phyloP scores from a whole-genome alignment of 345 rosid species.

The Murraya paniculata region DNA sequence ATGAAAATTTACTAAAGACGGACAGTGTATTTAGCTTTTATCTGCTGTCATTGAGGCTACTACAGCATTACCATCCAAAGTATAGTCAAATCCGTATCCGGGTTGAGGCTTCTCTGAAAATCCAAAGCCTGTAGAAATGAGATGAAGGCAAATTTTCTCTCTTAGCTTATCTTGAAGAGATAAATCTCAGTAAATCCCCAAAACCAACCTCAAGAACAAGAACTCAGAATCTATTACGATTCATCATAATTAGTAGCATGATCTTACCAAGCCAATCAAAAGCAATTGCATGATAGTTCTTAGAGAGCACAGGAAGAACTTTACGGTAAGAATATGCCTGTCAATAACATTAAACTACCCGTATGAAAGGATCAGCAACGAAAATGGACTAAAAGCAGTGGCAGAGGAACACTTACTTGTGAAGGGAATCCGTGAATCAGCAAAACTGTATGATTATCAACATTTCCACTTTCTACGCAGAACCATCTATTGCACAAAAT shows the following conservation, averaged over 20 bases:
- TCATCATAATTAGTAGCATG: neutral
- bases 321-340: conserved; percentile 94
- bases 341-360: neutral
- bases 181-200: neutral
- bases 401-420: conserved; percentile 46
- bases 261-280: conserved; percentile 84
- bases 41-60: neutral
- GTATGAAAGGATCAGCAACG: neutral
- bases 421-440: conserved; percentile 92
- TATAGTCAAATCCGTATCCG: conserved; percentile 85
- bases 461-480: conserved; percentile 69
- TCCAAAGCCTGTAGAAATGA: conserved; percentile 62
- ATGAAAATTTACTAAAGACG: neutral
- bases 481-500: conserved; percentile 90
- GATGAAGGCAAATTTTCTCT: neutral
- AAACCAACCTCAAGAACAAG: no score
- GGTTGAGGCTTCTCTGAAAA: conserved; percentile 99
- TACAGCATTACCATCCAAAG: conserved; percentile 57
- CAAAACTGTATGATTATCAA: conserved; percentile 56
- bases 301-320: conserved; percentile 66
- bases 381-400: neutral
- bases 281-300: conserved; percentile 74
- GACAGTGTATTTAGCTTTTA: neutral
- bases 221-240: neutral
- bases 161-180: neutral